Evolutionary conservation across 768 basidiomycete genomes (phyloP).

Genomic region (Lentinula detonsa): DNA sequence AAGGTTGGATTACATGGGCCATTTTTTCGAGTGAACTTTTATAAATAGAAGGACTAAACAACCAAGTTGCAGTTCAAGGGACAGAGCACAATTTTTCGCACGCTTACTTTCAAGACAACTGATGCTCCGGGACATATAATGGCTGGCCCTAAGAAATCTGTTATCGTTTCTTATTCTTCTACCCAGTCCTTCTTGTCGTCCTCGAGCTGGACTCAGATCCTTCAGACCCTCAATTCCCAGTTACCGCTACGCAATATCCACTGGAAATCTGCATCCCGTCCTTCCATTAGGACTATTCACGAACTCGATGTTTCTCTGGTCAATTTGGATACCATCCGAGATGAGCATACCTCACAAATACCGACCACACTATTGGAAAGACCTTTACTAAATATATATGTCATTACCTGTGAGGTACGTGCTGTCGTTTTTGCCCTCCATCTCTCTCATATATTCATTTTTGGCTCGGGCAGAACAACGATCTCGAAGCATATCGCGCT

Average conservation of each 20-base stretch:
- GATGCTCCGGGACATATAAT: not conserved
- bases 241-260: slow-evolving; percentile 86
- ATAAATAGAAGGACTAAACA: not conserved
- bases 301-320: slow-evolving; percentile 77
- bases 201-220: slow-evolving; percentile 67
- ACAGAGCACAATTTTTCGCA: slow-evolving; percentile 19
- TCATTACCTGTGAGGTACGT: slow-evolving; percentile 82
- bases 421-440: slow-evolving; percentile 8
- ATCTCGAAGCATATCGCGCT: slow-evolving; percentile 71
- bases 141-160: slow-evolving; percentile 30
- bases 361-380: slow-evolving; percentile 77
- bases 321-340: slow-evolving; percentile 58
- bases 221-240: slow-evolving; percentile 58
- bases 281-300: slow-evolving; percentile 22
- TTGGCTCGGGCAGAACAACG: slow-evolving; percentile 37
- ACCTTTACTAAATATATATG: slow-evolving; percentile 80
- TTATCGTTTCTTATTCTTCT: slow-evolving; percentile 65
- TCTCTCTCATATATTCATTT: not conserved
- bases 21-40: slow-evolving; percentile 30
- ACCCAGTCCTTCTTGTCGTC: slow-evolving; percentile 60
- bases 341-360: slow-evolving; percentile 71
- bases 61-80: not conserved
- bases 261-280: slow-evolving; percentile 74
- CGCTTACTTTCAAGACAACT: not conserved
- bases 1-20: slow-evolving; percentile 78